A percentile compares a stretch with the other conserved stretches of the same genome.
phyloP scores from a whole-genome alignment of 2,329 filamentous ascomycete genomes.

The Monilinia polystroma region DNA sequence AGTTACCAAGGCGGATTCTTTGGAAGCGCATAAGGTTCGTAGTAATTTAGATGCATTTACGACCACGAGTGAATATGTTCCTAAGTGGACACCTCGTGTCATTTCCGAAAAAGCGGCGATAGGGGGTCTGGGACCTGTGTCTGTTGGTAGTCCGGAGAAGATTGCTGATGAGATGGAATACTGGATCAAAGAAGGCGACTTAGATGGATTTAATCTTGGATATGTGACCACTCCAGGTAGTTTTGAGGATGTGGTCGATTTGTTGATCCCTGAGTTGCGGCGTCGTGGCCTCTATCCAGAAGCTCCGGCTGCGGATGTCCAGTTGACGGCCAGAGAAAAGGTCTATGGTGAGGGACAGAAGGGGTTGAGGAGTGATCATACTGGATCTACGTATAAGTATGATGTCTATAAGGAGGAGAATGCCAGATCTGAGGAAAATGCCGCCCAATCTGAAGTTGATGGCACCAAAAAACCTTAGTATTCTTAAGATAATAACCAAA shows the following conservation, averaged over 20 bases:
- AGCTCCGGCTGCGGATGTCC: constrained; percentile 37
- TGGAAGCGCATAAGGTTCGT: constrained; percentile 52
- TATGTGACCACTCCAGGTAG: constrained; percentile 65
- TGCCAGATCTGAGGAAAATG: background rate
- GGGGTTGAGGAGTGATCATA: constrained; percentile 56
- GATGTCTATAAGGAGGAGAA: constrained; percentile 57
- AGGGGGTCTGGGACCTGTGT: constrained; percentile 61
- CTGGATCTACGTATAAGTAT: constrained; percentile 60
- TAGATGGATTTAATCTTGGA: constrained; percentile 73
- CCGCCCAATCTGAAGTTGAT: background rate
- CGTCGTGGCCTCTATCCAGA: constrained; percentile 52
- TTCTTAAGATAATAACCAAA: no score
- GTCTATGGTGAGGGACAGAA: constrained; percentile 60
- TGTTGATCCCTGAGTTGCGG: constrained; percentile 63
- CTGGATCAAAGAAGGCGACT: constrained; percentile 67
- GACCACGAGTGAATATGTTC: constrained; percentile 49
- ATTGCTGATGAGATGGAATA: constrained; percentile 64
- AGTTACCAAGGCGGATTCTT: constrained; percentile 54
- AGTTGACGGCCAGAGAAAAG: constrained; percentile 57
- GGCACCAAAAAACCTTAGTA: no score
- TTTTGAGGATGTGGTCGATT: constrained; percentile 66
- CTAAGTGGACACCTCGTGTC: constrained; percentile 67
- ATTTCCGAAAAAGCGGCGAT: constrained; percentile 67
- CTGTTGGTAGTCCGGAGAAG: constrained; percentile 49
- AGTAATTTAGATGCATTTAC: constrained; percentile 52